Evolutionary conservation across 2,329 filamentous ascomycete genomes (phyloP), one percentile per base, ranked within the genome.

Genomic region (Parascedosporium putredinis): DNA sequence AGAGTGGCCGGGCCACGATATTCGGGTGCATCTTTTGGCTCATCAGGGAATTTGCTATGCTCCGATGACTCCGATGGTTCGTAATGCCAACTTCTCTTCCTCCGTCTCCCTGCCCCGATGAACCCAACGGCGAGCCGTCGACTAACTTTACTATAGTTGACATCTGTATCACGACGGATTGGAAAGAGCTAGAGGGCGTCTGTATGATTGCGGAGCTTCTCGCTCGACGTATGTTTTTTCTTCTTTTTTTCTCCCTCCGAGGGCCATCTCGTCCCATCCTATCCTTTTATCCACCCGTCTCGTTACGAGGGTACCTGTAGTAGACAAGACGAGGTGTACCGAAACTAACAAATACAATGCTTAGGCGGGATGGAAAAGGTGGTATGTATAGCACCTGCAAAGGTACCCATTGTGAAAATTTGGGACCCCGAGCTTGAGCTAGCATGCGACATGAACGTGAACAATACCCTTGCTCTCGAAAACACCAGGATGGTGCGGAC

Each of bases 401-500:
- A 96, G 67, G 93, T 98, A 12, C 91, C 93, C 3, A 98, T 98
- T 60, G 93, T 98, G 58, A 97, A 97, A 71, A 87, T 95, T 50
- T 98, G 93, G 90, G 93, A 98, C 64, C 93, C 93, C 3, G 88
- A 95, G 64, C 73, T 96, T 51, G 74, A 83, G 55, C 74, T 98
- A 47, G 86, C 89, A 14, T 96, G 90, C 65, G 93, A 98, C 63
- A 93, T 98, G 84, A 98, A 98, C 59, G 90, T 98, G 69, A 98
- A 98, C 71, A 98, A 97, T 60, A 93, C 90, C 0, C 68, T 94
- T 49, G 93, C 93, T 3, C 72, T 98, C 53, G 90, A 97, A 65
- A 98, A 98, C 61, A 98, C 93, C 12, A 82, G 90, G 47, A 95
- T 98, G 90, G 93, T 98, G 59, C 88, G 90, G 63, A 95, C 89